Base-by-base conservation (phyloP, 495 filamentous ascomycete species). In the Apodospora peruviana region DNA sequence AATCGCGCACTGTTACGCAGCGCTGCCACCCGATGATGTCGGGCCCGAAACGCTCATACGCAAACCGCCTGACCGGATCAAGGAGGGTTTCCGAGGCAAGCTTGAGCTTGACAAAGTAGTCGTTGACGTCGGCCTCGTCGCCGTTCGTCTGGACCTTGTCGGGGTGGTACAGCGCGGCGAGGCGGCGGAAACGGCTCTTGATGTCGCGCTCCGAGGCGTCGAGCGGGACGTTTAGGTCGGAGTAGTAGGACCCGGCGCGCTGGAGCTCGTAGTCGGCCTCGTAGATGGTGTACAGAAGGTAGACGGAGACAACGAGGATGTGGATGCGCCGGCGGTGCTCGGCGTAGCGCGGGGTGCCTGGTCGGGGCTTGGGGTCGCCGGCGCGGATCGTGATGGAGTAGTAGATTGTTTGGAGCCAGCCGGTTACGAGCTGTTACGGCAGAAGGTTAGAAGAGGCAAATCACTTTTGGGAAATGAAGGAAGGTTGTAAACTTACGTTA, bases 231-330 rank as follows among this genome's bases (percentile, higher is more conserved):
- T 78, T 79, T 0, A 98, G 76, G 37, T 79, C 79, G 39, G 78
- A 68, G 69, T 96, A 97, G 70, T 87, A 95, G 71, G 86, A 79
- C 19, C 84, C 81, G 0, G 73, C 69, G 45, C 75, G 72, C 35
- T 80, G 85, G 2, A 97, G 70, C 39, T 86, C 78, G 67, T 86
- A 84, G 74, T 95, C 88, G 47, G 86, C 84, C 69, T 97, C 91
- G 71, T 90, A 96, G 57, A 98, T 82, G 27, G 88, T 96, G 73
- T 96, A 97, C 50, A 87, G 69, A 17, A 98, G 85, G 69, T 97
- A 98, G 38, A 79, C 61, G 34, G 82, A 66, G 16, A 96, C 85
- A 54, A 97, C 87, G 43, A 80, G 64, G 63, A 90, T 85, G 64
- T 91, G 84, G 64, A 95, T 90, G 57, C 81, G 80, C 21, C 83